phyloP scores from a whole-genome alignment of 2,329 filamentous ascomycete species.

The Penicillium nordicum region DNA sequence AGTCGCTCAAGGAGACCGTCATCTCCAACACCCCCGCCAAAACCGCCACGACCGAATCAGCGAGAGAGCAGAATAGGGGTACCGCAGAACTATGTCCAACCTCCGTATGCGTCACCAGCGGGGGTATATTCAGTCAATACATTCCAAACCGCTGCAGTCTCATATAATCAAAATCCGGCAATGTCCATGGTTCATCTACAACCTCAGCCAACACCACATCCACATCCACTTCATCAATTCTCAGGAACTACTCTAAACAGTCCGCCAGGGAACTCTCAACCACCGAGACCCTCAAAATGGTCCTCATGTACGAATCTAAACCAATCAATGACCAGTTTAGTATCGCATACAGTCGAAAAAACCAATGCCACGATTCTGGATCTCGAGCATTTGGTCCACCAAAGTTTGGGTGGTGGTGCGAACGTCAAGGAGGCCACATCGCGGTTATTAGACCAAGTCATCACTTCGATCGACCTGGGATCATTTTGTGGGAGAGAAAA shows the following conservation, averaged over 20 bases:
- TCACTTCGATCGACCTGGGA: slow-evolving; percentile 70
- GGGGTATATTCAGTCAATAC: slow-evolving; percentile 7
- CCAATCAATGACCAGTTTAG: slow-evolving; percentile 13
- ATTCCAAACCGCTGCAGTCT: neutral
- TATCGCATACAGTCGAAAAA: slow-evolving; percentile 19
- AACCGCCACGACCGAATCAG: slow-evolving; percentile 6
- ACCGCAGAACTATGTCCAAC: neutral
- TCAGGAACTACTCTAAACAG: neutral
- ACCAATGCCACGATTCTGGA: slow-evolving; percentile 21
- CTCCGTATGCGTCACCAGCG: neutral
- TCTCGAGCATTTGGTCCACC: slow-evolving; percentile 34
- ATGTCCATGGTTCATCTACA: slow-evolving; percentile 7
- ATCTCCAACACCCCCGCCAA: slow-evolving; percentile 1
- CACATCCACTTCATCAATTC: neutral
- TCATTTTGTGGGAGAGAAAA: slow-evolving; percentile 47
- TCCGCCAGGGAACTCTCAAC: neutral
- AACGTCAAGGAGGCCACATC: slow-evolving; percentile 57
- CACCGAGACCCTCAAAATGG: slow-evolving; percentile 10
- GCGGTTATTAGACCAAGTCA: slow-evolving; percentile 62
- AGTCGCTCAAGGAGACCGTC: neutral
- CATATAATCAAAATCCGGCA: neutral
- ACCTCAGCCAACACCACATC: neutral
- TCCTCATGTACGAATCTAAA: slow-evolving; percentile 8
- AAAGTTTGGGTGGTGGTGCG: slow-evolving; percentile 33
- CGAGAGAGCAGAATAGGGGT: neutral